These are phyloP conservation scores for Xenoacremonium recifei DNA, from an alignment of 2,329 filamentous ascomycete genomes.

Conservation along the genomic window DNA sequence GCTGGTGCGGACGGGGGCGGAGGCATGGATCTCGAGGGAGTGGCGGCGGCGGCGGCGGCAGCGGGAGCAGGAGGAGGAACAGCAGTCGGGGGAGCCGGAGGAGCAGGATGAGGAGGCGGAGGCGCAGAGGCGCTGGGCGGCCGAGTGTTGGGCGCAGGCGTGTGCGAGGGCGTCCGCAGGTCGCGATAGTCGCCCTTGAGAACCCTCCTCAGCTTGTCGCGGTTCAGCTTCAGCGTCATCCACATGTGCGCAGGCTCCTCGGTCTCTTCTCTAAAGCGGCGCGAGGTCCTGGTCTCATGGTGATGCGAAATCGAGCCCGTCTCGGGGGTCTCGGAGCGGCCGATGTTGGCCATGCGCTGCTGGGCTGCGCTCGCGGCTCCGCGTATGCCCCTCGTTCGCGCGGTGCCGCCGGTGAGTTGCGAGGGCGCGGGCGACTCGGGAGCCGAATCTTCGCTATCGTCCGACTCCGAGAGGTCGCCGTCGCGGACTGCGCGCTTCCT, in stretches of 20 bases:
- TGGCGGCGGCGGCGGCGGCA: too few species aligned
- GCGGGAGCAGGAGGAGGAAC: too few species aligned
- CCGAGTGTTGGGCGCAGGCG: slow-evolving; percentile 31
- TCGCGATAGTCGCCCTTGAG: slow-evolving; percentile 53
- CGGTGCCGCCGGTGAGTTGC: slow-evolving; percentile 70
- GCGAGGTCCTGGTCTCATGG: slow-evolving; percentile 70
- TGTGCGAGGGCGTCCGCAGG: slow-evolving; percentile 33
- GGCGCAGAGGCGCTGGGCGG: slow-evolving; percentile 30
- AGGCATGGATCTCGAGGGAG: slow-evolving; percentile 31
- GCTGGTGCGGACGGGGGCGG: slow-evolving; percentile 39
- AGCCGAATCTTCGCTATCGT: slow-evolving; percentile 85
- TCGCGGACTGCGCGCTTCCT: slow-evolving; percentile 55
- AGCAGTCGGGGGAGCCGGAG: too few species aligned
- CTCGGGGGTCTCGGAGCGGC: slow-evolving; percentile 89
- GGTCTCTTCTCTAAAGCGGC: slow-evolving; percentile 72
- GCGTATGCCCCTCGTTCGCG: slow-evolving; percentile 83
- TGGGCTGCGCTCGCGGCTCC: slow-evolving; percentile 85
- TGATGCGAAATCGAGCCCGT: slow-evolving; percentile 57
- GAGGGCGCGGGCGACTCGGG: slow-evolving; percentile 82
- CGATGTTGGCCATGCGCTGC: slow-evolving; percentile 78
- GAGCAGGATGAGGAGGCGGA: too few species aligned
- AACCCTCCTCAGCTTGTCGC: slow-evolving; percentile 68
- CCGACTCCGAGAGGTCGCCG: slow-evolving; percentile 81
- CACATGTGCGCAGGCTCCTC: slow-evolving; percentile 69
- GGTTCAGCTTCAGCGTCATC: slow-evolving; percentile 72